A percentile compares a stretch with the other conserved stretches of the same genome.
Evolutionary conservation across 2,329 filamentous ascomycete species (phyloP).

Genomic region (Cordyceps tenuipes): DNA sequence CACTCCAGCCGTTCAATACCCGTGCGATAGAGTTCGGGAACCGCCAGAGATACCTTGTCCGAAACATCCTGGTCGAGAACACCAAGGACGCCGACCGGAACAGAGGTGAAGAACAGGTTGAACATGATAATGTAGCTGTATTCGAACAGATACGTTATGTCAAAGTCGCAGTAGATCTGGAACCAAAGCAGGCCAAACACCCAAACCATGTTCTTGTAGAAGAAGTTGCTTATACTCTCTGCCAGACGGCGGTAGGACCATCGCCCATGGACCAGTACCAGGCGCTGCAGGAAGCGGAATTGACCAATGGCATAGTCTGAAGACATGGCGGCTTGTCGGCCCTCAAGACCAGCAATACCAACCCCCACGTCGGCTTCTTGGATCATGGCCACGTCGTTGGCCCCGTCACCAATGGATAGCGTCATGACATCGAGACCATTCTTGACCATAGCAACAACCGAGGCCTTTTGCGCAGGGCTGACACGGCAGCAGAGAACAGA

Average conservation of each 20-base stretch:
- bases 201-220: conserved; percentile 99
- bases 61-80: conserved; percentile 95
- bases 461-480: conserved; percentile 91
- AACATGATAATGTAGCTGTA: conserved; percentile 96
- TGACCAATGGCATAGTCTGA: conserved; percentile 94
- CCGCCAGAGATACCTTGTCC: conserved; percentile 85
- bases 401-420: conserved; percentile 83
- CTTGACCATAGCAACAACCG: conserved; percentile 95
- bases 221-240: conserved; percentile 96
- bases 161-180: conserved; percentile 90
- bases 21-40: conserved; percentile 89
- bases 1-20: conserved; percentile 95
- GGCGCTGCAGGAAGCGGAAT: conserved; percentile 77
- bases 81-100: conserved; percentile 92
- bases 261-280: conserved; percentile 82
- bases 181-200: conserved; percentile 96
- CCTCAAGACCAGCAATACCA: conserved; percentile 88
- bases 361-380: conserved; percentile 96
- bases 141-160: conserved; percentile 94
- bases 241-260: conserved; percentile 95
- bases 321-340: conserved; percentile 89
- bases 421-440: conserved; percentile 93
- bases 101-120: conserved; percentile 92
- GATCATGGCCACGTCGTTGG: conserved; percentile 97
- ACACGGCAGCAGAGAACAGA: conserved; percentile 96